These are phyloP conservation scores for Globisporangium lucens DNA, from an alignment of 352 stramenopile species.

Conservation along the genomic window DNA sequence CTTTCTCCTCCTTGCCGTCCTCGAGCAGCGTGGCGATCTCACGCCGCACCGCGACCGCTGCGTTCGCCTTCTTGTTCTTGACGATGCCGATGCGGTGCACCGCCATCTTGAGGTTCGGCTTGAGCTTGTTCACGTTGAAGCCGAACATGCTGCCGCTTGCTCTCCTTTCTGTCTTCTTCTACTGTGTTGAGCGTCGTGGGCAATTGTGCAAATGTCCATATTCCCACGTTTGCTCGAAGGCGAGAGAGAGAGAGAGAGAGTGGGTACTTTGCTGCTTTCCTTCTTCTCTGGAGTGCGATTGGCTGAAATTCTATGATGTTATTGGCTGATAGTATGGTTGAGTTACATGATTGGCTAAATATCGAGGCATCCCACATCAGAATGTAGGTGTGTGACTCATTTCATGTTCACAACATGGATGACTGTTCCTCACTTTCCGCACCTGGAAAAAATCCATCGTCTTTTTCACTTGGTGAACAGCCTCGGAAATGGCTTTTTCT, in stretches of 20 bases:
- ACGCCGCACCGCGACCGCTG: constrained; percentile 62
- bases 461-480: no score
- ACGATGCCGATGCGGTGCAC: constrained; percentile 88
- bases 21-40: constrained; percentile 78
- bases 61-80: constrained; percentile 91
- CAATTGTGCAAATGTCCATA: not conserved
- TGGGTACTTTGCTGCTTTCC: not conserved
- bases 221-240: not conserved
- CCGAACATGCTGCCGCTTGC: constrained; percentile 62
- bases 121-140: constrained; percentile 91
- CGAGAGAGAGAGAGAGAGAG: not conserved
- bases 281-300: not conserved
- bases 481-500: no score
- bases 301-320: not conserved
- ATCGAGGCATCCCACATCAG: not conserved
- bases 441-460: not conserved
- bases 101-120: constrained; percentile 93
- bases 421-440: not conserved
- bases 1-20: constrained; percentile 92
- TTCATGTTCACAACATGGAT: not conserved
- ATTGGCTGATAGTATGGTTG: not conserved
- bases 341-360: not conserved
- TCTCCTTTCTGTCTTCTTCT: not conserved
- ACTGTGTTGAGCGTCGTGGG: not conserved
- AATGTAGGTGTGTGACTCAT: constrained; percentile 11